Conservation (phyloP, 345 rosid genomes). For the Streptanthus diversifolius region DNA sequence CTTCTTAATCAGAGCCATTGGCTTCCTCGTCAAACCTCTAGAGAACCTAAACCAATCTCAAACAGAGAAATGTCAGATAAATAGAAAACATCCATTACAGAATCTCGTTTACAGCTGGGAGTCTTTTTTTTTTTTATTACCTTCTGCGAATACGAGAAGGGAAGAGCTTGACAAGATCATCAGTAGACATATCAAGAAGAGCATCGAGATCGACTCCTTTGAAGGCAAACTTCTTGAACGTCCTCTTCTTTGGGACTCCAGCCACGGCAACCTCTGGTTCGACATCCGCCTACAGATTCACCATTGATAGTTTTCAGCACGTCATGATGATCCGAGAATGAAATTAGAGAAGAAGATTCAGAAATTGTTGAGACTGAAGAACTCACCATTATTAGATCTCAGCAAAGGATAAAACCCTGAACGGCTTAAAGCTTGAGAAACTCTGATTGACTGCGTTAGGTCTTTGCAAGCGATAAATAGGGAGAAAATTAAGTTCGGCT, state of each 20-base stretch:
- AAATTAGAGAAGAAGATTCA: neutral
- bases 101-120: neutral
- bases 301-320: neutral
- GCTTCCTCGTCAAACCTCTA: conserved; percentile 85
- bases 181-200: conserved; percentile 89
- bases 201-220: conserved; percentile 85
- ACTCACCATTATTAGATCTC: conserved; percentile 35
- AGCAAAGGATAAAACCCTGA: conserved; percentile 19
- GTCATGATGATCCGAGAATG: neutral
- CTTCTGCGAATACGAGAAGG: conserved; percentile 93
- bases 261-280: conserved; percentile 46
- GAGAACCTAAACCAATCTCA: conserved; percentile 53
- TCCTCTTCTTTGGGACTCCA: conserved; percentile 72
- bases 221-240: conserved; percentile 84
- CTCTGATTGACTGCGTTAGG: neutral
- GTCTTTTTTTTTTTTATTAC: conserved; percentile 10
- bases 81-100: neutral
- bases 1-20: conserved; percentile 84
- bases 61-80: neutral
- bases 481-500: neutral
- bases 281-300: conserved; percentile 44
- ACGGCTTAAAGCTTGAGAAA: neutral
- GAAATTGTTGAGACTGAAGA: neutral
- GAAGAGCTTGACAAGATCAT: conserved; percentile 93
- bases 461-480: neutral